Conservation (phyloP, 345 rosid species). For the Brassica carinata region DNA sequence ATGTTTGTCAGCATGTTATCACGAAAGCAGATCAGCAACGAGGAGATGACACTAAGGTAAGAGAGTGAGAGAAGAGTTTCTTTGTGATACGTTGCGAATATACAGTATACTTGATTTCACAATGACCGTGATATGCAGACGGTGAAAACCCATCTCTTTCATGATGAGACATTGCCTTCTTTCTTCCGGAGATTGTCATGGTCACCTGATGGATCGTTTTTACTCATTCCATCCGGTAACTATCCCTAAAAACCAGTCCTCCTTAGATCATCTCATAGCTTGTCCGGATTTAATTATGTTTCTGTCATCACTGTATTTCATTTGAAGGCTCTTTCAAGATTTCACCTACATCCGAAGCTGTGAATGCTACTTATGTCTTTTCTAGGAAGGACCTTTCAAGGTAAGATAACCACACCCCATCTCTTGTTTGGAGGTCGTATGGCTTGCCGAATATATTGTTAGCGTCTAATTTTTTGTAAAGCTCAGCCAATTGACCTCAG, state of each 20-base stretch:
- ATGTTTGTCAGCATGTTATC: slow-evolving; percentile 81
- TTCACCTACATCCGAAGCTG: slow-evolving; percentile 59
- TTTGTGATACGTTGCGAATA: slow-evolving; percentile 19
- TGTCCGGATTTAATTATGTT: not conserved
- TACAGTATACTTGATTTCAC: slow-evolving; percentile 6
- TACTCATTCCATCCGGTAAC: slow-evolving; percentile 88
- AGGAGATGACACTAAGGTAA: slow-evolving; percentile 69
- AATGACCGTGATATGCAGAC: slow-evolving; percentile 48
- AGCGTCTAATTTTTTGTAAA: not conserved
- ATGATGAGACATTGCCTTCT: slow-evolving; percentile 91
- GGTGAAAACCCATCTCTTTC: slow-evolving; percentile 77
- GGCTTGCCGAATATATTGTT: not conserved
- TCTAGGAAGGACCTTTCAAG: slow-evolving; percentile 93
- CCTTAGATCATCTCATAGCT: slow-evolving; percentile 13
- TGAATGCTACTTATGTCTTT: slow-evolving; percentile 77
- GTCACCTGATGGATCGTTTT: slow-evolving; percentile 98
- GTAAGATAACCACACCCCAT: slow-evolving; percentile 41
- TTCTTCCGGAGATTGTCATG: slow-evolving; percentile 97
- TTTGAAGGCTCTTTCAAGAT: slow-evolving; percentile 73
- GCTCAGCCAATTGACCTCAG: not conserved
- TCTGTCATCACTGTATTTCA: slow-evolving; percentile 18
- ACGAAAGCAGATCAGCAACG: slow-evolving; percentile 69
- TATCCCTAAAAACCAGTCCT: not conserved
- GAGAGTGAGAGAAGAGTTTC: slow-evolving; percentile 25
- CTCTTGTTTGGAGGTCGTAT: slow-evolving; percentile 9